Conservation (phyloP, 352 stramenopile species). For the Pythium vanterpoolii region DNA sequence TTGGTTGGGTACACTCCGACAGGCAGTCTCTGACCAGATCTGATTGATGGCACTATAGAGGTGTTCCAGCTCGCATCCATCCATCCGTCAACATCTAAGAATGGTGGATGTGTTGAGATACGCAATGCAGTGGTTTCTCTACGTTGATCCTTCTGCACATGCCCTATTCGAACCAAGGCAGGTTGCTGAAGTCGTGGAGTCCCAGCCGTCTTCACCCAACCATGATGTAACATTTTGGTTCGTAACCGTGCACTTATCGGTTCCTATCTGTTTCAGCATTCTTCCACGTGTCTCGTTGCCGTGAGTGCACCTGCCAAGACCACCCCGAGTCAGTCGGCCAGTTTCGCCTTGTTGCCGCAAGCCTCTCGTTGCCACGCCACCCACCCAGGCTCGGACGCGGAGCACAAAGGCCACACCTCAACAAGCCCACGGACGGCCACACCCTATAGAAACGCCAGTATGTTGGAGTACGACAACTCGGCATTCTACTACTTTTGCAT, state of each 20-base stretch:
- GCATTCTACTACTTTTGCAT: conserved; percentile 99
- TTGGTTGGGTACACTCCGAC: too few relatives aligned
- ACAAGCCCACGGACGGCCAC: background rate
- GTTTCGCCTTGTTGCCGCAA: conserved; percentile 6
- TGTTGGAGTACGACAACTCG: conserved; percentile 99
- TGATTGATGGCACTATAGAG: too few relatives aligned
- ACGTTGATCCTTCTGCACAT: too few relatives aligned
- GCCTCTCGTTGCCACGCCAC: too few relatives aligned
- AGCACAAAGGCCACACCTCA: background rate
- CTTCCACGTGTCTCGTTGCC: conserved; percentile 31
- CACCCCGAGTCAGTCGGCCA: conserved; percentile 10
- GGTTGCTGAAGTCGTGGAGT: background rate
- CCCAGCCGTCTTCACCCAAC: background rate
- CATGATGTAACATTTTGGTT: background rate
- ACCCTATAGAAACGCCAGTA: conserved; percentile 27
- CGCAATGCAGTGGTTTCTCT: too few relatives aligned
- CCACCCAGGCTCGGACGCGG: background rate
- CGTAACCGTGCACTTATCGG: background rate
- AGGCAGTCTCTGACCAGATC: too few relatives aligned
- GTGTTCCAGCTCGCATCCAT: too few relatives aligned
- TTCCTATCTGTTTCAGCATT: conserved; percentile 20
- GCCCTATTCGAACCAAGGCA: too few relatives aligned
- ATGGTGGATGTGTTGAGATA: too few relatives aligned
- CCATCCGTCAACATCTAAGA: too few relatives aligned
- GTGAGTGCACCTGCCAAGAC: conserved; percentile 1